A percentile compares a stretch with the other conserved stretches of the same genome.
Conservation (phyloP, 2,329 filamentous ascomycete genomes). For the Fusarium proliferatum region DNA sequence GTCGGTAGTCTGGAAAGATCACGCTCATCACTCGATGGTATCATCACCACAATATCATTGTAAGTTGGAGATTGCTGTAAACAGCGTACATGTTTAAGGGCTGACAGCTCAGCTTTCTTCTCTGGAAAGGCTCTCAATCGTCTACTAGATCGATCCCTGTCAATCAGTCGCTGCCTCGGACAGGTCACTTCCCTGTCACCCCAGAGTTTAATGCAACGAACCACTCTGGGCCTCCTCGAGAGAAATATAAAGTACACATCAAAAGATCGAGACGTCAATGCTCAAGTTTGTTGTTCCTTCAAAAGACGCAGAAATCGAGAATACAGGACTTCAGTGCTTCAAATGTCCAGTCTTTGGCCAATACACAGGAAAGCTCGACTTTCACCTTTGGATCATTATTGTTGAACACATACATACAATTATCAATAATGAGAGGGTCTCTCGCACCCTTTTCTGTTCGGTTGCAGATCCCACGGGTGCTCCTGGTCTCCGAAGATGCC, state of each 20-base stretch:
- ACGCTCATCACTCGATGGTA: no score
- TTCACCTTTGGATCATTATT: background rate
- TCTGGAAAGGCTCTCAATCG: no score
- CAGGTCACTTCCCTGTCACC: background rate
- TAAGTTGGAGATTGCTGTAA: background rate
- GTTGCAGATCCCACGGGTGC: rapidly evolving
- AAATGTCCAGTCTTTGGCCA: background rate
- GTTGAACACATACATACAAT: background rate
- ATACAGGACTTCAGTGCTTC: rapidly evolving
- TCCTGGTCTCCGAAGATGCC: rapidly evolving
- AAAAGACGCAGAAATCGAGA: background rate
- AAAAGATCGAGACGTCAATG: background rate
- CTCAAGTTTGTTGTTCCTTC: background rate
- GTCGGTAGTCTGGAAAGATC: background rate
- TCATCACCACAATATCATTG: background rate
- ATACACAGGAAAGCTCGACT: background rate
- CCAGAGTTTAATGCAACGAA: background rate
- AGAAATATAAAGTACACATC: no score
- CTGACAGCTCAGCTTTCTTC: no score
- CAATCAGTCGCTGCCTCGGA: background rate
- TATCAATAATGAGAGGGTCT: background rate
- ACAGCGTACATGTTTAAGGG: rapidly evolving
- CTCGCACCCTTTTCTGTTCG: rapidly evolving
- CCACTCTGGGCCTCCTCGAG: no score
- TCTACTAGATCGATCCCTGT: background rate